Evolutionary conservation across 495 filamentous ascomycete genomes (phyloP).

Genomic region (Penicillium egyptiacum): DNA sequence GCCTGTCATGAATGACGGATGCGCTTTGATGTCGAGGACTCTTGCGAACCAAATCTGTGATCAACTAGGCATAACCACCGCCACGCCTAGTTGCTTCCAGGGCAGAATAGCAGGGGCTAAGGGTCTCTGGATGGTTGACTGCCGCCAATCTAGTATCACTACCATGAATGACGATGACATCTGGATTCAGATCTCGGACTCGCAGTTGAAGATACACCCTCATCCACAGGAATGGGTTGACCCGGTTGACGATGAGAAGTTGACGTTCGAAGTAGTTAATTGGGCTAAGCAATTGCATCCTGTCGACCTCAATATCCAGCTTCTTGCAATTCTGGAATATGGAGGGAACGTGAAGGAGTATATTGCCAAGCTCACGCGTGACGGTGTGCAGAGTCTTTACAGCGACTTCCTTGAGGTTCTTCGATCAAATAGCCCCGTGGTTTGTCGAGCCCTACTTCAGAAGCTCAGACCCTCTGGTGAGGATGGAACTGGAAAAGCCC

Average conservation of each 20-base stretch:
- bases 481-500: constrained; percentile 22
- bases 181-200: constrained; percentile 79
- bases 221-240: constrained; percentile 49
- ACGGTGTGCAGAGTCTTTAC: constrained; percentile 50
- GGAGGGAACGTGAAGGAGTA: constrained; percentile 57
- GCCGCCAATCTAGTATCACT: constrained; percentile 27
- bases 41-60: constrained; percentile 62
- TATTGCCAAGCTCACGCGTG: constrained; percentile 58
- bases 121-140: constrained; percentile 81
- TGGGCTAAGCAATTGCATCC: constrained; percentile 61
- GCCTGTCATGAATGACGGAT: constrained; percentile 79
- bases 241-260: constrained; percentile 43
- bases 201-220: constrained; percentile 76
- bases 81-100: constrained; percentile 74
- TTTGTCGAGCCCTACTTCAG: constrained; percentile 41
- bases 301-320: constrained; percentile 71
- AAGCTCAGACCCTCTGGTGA: constrained; percentile 35
- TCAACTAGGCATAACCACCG: constrained; percentile 53
- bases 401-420: constrained; percentile 60
- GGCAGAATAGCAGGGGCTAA: constrained; percentile 82
- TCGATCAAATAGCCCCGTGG: constrained; percentile 34
- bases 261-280: constrained; percentile 74
- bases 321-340: constrained; percentile 74
- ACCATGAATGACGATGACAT: constrained; percentile 34
- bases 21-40: constrained; percentile 65